These are phyloP conservation scores for Sisymbrium altissimum DNA, from an alignment of 345 rosid genomes.

Conservation along the genomic window DNA sequence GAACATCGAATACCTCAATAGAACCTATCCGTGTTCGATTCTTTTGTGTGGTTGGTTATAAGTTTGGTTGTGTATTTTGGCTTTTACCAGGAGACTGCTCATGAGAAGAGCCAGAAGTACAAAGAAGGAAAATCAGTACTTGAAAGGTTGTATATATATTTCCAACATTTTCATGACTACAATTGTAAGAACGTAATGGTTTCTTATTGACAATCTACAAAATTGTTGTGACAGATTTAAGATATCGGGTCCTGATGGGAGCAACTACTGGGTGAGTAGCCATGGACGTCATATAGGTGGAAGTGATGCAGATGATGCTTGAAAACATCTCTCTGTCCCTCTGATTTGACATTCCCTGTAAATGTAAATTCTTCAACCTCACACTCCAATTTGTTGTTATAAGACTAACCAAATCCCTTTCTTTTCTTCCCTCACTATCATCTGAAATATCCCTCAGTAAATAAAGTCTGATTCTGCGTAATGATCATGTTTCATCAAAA, in stretches of 20 bases:
- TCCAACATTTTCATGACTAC: neutral
- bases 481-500: neutral
- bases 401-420: neutral
- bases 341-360: slow-evolving; percentile 4
- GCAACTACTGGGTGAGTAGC: slow-evolving; percentile 65
- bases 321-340: slow-evolving; percentile 21
- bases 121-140: slow-evolving; percentile 98
- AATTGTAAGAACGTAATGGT: neutral
- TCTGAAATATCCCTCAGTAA: neutral
- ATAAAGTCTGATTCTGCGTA: slow-evolving; percentile 22
- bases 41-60: neutral
- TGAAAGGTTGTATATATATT: slow-evolving; percentile 52
- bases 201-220: neutral
- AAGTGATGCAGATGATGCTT: slow-evolving; percentile 92
- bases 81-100: slow-evolving; percentile 76
- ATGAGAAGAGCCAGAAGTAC: slow-evolving; percentile 87
- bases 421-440: neutral
- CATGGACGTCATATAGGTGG: slow-evolving; percentile 73
- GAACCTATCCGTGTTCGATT: neutral
- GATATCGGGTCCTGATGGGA: slow-evolving; percentile 89
- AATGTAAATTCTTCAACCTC: slow-evolving; percentile 26
- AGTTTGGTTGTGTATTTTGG: neutral
- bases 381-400: neutral
- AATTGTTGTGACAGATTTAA: slow-evolving; percentile 57
- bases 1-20: neutral